phyloP scores from a whole-genome alignment of 2,329 filamentous ascomycete species.

The Fusarium ambrosium region DNA sequence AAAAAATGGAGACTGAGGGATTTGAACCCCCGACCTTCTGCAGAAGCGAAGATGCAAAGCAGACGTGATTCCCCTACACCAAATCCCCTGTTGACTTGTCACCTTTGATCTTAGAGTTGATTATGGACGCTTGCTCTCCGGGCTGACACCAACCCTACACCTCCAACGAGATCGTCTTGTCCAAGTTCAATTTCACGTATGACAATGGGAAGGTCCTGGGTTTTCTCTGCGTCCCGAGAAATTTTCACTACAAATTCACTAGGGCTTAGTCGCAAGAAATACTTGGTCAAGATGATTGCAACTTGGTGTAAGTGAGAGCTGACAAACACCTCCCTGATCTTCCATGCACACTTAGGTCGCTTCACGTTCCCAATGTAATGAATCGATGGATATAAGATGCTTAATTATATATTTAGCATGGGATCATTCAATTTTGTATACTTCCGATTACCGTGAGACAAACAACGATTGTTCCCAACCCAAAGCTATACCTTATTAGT shows the following conservation, averaged over 20 bases:
- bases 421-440: background rate
- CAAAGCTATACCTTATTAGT: background rate
- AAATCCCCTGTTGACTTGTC: constrained; percentile 38
- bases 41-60: constrained; percentile 44
- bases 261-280: background rate
- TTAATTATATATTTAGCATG: too few relatives aligned
- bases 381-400: too few relatives aligned
- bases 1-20: constrained; percentile 48
- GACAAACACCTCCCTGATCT: background rate
- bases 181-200: background rate
- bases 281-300: background rate
- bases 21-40: constrained; percentile 50
- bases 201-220: too few relatives aligned
- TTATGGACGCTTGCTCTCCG: background rate
- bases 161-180: background rate
- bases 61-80: constrained; percentile 49
- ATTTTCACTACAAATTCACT: too few relatives aligned
- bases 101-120: background rate
- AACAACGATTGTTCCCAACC: background rate
- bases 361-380: too few relatives aligned
- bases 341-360: too few relatives aligned
- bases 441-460: background rate
- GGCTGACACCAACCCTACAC: background rate
- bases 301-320: background rate
- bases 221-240: too few relatives aligned